phyloP scores from a whole-genome alignment of 305 asterid genomes.

The Fraxinus albicans region DNA sequence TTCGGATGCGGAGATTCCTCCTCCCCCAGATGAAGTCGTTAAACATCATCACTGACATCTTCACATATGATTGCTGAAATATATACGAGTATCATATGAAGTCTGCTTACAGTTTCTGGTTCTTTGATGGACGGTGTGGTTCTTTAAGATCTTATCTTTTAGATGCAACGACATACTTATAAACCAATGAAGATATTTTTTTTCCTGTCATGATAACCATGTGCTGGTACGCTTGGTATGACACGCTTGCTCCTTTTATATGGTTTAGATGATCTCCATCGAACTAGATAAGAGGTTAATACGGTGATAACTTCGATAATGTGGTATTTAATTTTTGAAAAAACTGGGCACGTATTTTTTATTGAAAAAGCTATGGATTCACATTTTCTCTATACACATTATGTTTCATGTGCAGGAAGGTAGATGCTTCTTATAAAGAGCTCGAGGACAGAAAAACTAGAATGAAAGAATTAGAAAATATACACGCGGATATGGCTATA shows the following conservation, averaged over 20 bases:
- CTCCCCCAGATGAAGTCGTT: background rate
- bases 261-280: background rate
- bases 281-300: background rate
- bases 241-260: background rate
- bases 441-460: conserved; percentile 53
- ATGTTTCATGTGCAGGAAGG: conserved; percentile 46
- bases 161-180: background rate
- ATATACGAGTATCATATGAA: background rate
- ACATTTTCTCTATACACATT: background rate
- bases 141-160: background rate
- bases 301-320: background rate
- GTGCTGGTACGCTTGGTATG: background rate
- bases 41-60: no score
- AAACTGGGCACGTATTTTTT: background rate
- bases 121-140: background rate
- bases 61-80: no score
- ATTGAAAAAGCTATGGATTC: background rate
- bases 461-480: conserved; percentile 54
- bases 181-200: background rate
- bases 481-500: conserved; percentile 73
- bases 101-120: background rate
- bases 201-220: no score
- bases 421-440: conserved; percentile 63
- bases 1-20: background rate
- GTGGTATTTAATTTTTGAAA: background rate